Percentiles rank a stretch among this genome's conserved stretches.
Conservation (phyloP, 441 rosid species). For the Syzygium syzygioides region DNA sequence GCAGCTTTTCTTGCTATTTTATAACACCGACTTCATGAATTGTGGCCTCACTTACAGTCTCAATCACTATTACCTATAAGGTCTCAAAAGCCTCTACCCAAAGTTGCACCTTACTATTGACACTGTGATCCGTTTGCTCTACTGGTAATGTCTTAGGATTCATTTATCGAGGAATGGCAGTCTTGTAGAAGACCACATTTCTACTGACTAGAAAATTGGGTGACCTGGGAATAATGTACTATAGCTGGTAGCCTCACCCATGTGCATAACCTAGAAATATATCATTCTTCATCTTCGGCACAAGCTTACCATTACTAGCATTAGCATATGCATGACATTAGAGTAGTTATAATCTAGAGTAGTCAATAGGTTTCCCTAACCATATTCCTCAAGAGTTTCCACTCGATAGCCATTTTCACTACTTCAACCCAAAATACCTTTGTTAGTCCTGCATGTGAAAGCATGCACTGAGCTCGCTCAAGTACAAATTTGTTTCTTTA, state of each 20-base stretch:
- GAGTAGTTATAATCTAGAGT: background rate
- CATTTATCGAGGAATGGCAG: background rate
- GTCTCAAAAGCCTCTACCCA: background rate
- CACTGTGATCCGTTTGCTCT: background rate
- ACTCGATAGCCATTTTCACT: background rate
- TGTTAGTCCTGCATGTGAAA: background rate
- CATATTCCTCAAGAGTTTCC: background rate
- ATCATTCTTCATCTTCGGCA: background rate
- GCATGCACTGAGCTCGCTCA: background rate
- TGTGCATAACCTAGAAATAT: background rate
- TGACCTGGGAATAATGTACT: background rate
- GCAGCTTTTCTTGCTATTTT: fast-evolving
- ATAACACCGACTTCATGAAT: background rate
- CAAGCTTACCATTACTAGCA: background rate
- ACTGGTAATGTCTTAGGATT: background rate
- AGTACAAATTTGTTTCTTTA: background rate
- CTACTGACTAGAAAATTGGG: background rate
- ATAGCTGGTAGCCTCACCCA: fast-evolving
- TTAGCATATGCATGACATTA: background rate
- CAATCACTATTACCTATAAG: background rate
- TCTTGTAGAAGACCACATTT: background rate
- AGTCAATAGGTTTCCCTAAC: background rate
- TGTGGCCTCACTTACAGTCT: background rate
- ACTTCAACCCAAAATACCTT: background rate
- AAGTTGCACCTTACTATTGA: too few species aligned